Base-by-base conservation (phyloP, 176 grass and related monocot species). In the Zoysia japonica region DNA sequence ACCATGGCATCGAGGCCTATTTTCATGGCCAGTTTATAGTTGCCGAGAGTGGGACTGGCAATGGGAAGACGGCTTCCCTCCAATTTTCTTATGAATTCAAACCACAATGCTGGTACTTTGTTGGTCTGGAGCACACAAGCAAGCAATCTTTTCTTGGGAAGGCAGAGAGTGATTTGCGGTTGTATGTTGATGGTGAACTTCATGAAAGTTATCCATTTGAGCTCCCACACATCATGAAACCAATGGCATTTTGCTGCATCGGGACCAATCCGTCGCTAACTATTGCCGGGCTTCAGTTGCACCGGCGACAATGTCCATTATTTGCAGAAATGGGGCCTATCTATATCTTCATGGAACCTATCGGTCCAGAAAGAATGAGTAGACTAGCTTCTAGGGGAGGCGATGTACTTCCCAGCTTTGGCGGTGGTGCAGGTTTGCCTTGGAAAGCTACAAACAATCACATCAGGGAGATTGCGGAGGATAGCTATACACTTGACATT, bases 281-380 rank as follows among this genome's bases (percentile, higher is more conserved):
- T 38, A 95, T 93, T 57, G 86, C 88, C 20, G 92, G 86, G 7
- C 70, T 95, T 54, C 90, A 98, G 76, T 73, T 43, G 50, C 82
- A 77, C 19, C 35, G 82, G 28, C 84, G 76, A 39, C 96, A 94
- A 60, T 95, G 96, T 50, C 90, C 96, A 55, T 69, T 98, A 53
- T 98, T 98, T 87, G 96, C 90, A 13, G 96, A 98, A 80, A 90
- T 98, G 90, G 96, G 96, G 0, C 96, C 92, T 75, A 66, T 98
- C 67, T 98, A 98, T 85, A 91, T 98, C 39, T 98, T 98, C 70
- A 86, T 76, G 47, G 96, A 98, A 44, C 90, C 96, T 37, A 89
- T 98, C 71, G 96, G 96, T 19, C 87, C 87, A 35, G 90, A 98
- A 59, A 93, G 79, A 76, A 98, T 98, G 92, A 48, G 38, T 38